Evolutionary conservation across 2,329 filamentous ascomycete species (phyloP), one percentile per base, ranked within the genome.

Genomic region (Neoascochyta sp.): DNA sequence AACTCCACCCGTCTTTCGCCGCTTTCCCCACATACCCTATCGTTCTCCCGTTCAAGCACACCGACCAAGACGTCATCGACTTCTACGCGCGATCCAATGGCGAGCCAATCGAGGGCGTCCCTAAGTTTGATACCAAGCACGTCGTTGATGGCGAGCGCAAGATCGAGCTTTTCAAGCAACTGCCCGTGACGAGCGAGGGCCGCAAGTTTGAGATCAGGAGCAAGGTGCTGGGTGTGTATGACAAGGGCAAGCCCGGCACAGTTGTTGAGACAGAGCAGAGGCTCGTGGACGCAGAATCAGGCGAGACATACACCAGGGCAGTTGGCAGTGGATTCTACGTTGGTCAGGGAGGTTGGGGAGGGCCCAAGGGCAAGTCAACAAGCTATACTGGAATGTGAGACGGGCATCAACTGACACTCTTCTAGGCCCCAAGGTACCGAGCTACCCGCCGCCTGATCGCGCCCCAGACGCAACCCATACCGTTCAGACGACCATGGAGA

Each of bases 11-110:
- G 24, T 75, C 84, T 36, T 95, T 95, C 62, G 67, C 82, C 40
- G 83, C 86, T 51, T 95, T 95, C 65, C 89, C 89, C 11, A 94
- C 88, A 23, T 94, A 93, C 63, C 78, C 86, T 12, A 74, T 90
- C 45, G 78, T 92, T 53, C 78, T 94, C 23, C 79, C 84, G 22
- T 93, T 93, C 76, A 93, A 93, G 66, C 76, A 79, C 50, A 78
- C 75, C 36, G 71, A 77, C 29, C 75, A 81, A 51, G 87, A 93
- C 53, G 83, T 89, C 29, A 75, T 87, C 49, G 85, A 92, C 70
- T 94, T 93, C 68, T 90, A 90, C 65, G 80, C 80, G 28, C 68
- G 80, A 21, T 75, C 83, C 54, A 75, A 75, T 53, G 70, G 74
- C 22, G 68, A 73, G 43, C 73, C 76, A 29, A 92, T 93, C 57